Evolutionary conservation across 495 filamentous ascomycete genomes (phyloP).

Genomic region (Aspergillus campestris): DNA sequence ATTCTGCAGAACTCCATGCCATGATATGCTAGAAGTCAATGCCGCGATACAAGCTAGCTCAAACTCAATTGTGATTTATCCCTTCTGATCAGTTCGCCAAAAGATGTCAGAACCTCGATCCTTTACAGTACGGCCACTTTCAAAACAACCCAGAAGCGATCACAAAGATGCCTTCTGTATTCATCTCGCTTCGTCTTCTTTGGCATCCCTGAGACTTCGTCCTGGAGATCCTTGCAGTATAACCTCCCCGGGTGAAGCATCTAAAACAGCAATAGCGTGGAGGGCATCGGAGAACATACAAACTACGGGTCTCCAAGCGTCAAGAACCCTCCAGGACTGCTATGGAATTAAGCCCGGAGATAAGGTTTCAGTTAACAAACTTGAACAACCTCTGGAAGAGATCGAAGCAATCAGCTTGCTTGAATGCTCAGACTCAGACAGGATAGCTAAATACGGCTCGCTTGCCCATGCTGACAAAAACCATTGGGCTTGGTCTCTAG

Average conservation of each 20-base stretch:
- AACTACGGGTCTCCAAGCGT: conserved; percentile 55
- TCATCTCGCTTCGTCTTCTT: conserved; percentile 55
- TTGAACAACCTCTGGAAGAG: conserved; percentile 27
- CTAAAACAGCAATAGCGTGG: conserved; percentile 57
- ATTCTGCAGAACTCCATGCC: too few relatives aligned
- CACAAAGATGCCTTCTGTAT: conserved; percentile 55
- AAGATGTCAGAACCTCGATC: conserved; percentile 34
- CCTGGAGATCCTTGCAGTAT: conserved; percentile 51
- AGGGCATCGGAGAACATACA: conserved; percentile 54
- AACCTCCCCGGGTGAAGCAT: conserved; percentile 29
- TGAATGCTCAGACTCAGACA: conserved; percentile 41
- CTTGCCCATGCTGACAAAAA: conserved; percentile 37
- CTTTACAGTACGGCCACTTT: conserved; percentile 47
- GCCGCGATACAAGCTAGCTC: neutral
- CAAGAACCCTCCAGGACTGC: conserved; percentile 54
- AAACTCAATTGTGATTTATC: neutral
- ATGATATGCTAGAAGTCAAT: too few relatives aligned
- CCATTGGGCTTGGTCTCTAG: conserved; percentile 58
- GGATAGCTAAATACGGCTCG: conserved; percentile 18
- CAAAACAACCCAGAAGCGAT: conserved; percentile 43
- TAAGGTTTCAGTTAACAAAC: conserved; percentile 44
- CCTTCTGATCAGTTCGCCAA: conserved; percentile 3
- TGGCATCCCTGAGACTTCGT: conserved; percentile 51
- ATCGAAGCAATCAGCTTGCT: conserved; percentile 39
- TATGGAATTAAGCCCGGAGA: conserved; percentile 59